phyloP scores from a whole-genome alignment of 2,329 filamentous ascomycete species.

The Magnaporthales sp. region DNA sequence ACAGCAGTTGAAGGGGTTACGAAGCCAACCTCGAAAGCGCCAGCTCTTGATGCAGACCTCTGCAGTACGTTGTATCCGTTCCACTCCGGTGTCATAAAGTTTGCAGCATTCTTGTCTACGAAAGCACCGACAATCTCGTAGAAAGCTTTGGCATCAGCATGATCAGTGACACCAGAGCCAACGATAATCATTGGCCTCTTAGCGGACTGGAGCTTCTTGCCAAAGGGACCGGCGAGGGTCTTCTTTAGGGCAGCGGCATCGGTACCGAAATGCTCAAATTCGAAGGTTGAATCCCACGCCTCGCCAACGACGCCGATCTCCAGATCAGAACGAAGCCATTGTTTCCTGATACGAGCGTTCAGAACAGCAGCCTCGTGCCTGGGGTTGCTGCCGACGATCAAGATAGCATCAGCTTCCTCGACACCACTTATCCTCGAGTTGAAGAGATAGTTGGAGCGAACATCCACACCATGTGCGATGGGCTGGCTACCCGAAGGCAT shows the following conservation, averaged over 20 bases:
- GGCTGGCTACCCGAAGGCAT: slow-evolving; percentile 77
- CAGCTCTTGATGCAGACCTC: slow-evolving; percentile 81
- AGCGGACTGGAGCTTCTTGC: slow-evolving; percentile 81
- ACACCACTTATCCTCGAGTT: slow-evolving; percentile 93
- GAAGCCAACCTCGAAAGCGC: slow-evolving; percentile 94
- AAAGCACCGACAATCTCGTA: slow-evolving; percentile 87
- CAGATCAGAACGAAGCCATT: slow-evolving; percentile 92
- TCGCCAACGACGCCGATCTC: slow-evolving; percentile 89
- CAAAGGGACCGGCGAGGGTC: slow-evolving; percentile 77
- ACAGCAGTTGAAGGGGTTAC: slow-evolving; percentile 75
- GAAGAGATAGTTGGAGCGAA: slow-evolving; percentile 92
- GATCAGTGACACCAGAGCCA: slow-evolving; percentile 85
- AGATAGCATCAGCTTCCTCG: slow-evolving; percentile 85
- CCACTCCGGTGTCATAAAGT: slow-evolving; percentile 85
- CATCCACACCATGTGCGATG: slow-evolving; percentile 83
- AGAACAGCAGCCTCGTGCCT: slow-evolving; percentile 91
- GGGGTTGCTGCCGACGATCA: slow-evolving; percentile 91
- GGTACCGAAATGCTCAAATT: slow-evolving; percentile 81
- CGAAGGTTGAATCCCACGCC: slow-evolving; percentile 87
- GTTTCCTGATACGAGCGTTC: slow-evolving; percentile 94
- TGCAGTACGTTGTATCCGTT: slow-evolving; percentile 97
- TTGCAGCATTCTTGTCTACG: slow-evolving; percentile 84
- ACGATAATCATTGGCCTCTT: slow-evolving; percentile 96
- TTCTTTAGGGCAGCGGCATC: slow-evolving; percentile 76
- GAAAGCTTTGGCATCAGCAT: slow-evolving; percentile 82